Conservation (phyloP, 768 basidiomycete species). For the Termitomyces sp. region DNA sequence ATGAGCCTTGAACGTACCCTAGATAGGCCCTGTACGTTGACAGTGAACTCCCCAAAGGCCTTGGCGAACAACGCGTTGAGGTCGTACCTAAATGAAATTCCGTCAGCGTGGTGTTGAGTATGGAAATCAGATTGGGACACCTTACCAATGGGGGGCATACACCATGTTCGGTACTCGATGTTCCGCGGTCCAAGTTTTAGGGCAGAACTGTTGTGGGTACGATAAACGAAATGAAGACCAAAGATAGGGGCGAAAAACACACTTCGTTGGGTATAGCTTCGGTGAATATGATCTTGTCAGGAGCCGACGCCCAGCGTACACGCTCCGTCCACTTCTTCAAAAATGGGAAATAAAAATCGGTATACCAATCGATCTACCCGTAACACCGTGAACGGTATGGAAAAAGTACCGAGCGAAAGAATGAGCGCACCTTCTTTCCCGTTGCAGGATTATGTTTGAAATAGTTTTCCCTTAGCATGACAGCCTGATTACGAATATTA, state of each 20-base stretch:
- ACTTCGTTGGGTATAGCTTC: constrained; percentile 96
- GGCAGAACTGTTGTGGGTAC: constrained; percentile 58
- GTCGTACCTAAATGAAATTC: constrained; percentile 64
- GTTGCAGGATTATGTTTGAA: constrained; percentile 67
- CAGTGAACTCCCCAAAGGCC: constrained; percentile 76
- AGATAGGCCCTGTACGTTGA: constrained; percentile 91
- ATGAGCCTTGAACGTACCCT: constrained; percentile 42
- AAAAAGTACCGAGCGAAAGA: neutral
- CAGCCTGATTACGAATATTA: constrained; percentile 51
- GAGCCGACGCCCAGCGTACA: constrained; percentile 41
- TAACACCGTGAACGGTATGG: neutral
- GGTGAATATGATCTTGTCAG: constrained; percentile 61
- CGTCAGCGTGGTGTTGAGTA: neutral
- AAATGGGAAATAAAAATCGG: constrained; percentile 80
- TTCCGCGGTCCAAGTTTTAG: constrained; percentile 67
- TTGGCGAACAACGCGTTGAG: constrained; percentile 84
- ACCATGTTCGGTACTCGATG: constrained; percentile 39
- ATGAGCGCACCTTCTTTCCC: constrained; percentile 47
- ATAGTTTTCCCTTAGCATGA: constrained; percentile 80
- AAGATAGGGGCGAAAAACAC: neutral
- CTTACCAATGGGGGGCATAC: constrained; percentile 34
- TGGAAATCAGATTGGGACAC: neutral
- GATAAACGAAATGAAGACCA: neutral
- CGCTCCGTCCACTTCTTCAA: constrained; percentile 59
- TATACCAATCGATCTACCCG: constrained; percentile 76